These are phyloP conservation scores for Rhododendron vialii DNA, from an alignment of 148 eudicot species.

Conservation along the genomic window DNA sequence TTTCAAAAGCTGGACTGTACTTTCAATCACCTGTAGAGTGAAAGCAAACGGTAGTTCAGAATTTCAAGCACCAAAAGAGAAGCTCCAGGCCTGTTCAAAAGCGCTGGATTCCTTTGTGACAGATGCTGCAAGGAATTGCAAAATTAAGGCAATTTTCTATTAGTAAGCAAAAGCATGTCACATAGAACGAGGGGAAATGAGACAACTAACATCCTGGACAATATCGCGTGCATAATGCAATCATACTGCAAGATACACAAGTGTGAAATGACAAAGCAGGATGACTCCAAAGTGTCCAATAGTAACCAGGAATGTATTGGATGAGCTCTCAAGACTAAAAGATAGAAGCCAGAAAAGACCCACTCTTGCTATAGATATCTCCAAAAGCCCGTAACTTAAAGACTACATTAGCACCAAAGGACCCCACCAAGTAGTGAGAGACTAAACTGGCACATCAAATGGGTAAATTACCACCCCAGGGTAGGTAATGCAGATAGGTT, in stretches of 20 bases:
- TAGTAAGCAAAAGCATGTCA: slow-evolving; percentile 2
- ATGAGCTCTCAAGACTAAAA: not conserved
- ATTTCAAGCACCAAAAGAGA: slow-evolving; percentile 90
- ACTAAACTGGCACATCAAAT: not conserved
- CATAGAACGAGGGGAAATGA: not conserved
- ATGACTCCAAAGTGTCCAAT: not conserved
- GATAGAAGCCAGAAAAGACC: not conserved
- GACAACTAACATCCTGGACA: not conserved
- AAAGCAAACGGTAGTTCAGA: slow-evolving; percentile 89
- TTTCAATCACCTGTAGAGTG: slow-evolving; percentile 78
- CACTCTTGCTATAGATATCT: not conserved
- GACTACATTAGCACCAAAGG: not conserved
- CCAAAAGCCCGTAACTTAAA: not conserved
- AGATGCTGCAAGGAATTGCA: slow-evolving; percentile 51
- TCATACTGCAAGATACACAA: not conserved
- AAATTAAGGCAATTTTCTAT: not conserved
- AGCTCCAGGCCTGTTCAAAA: slow-evolving; percentile 77
- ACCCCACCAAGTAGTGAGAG: not conserved
- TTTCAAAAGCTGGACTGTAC: not conserved
- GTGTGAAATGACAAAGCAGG: not conserved
- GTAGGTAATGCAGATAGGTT: not conserved
- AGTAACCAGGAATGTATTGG: not conserved
- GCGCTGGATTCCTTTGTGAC: slow-evolving; percentile 75
- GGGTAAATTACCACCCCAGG: not conserved
- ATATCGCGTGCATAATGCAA: not conserved